These are phyloP conservation scores for Spiromastix sp. DNA, from an alignment of 2,329 filamentous ascomycete species.

Conservation along the genomic window DNA sequence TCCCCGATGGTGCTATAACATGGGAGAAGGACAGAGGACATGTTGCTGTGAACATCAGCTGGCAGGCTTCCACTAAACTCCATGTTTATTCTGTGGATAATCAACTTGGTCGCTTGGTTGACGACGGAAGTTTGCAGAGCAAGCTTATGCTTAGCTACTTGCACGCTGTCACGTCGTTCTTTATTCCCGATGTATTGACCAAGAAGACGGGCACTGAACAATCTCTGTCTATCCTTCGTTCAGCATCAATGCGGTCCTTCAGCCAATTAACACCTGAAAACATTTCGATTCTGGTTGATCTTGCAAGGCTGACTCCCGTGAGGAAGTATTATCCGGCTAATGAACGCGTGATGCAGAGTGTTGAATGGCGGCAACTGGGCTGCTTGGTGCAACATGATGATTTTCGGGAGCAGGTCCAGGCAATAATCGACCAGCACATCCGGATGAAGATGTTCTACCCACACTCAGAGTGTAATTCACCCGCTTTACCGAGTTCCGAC, in stretches of 20 bases:
- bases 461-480: conserved; percentile 2
- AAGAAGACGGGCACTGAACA: conserved; percentile 15
- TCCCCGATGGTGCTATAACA: conserved; percentile 26
- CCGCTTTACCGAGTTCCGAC: conserved; percentile 5
- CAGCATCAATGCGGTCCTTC: conserved; percentile 9
- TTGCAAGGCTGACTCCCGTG: conserved; percentile 22
- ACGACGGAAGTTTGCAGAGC: conserved; percentile 42
- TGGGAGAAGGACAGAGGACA: conserved; percentile 17
- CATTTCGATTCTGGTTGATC: conserved; percentile 4
- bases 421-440: conserved; percentile 4
- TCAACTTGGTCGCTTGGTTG: conserved; percentile 39
- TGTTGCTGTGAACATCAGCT: conserved; percentile 27
- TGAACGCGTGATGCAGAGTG: conserved; percentile 32
- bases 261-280: conserved; percentile 5
- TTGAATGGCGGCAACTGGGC: conserved; percentile 35
- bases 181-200: conserved; percentile 20
- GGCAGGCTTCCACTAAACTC: conserved; percentile 14
- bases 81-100: conserved; percentile 42
- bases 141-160: conserved; percentile 38
- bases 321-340: conserved; percentile 36
- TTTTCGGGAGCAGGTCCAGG: conserved; percentile 11
- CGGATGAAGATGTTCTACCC: conserved; percentile 5
- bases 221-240: conserved; percentile 10
- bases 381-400: conserved; percentile 32
- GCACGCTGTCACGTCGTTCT: conserved; percentile 23